A percentile compares a stretch with the other conserved stretches of the same genome.
phyloP scores from a whole-genome alignment of 495 filamentous ascomycete genomes.

The Letharia lupina region DNA sequence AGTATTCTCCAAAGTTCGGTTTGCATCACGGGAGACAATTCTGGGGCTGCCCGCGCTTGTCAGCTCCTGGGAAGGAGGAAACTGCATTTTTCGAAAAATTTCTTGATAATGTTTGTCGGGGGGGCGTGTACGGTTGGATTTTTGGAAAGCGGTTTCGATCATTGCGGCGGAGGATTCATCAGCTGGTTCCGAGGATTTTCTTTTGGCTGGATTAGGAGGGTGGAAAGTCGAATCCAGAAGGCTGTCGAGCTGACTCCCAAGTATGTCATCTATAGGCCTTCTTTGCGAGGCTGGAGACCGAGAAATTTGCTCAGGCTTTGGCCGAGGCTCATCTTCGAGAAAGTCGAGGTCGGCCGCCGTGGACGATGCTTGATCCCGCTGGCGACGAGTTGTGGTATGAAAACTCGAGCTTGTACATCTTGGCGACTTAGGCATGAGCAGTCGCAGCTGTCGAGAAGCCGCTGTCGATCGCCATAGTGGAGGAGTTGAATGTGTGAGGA shows the following conservation, averaged over 20 bases:
- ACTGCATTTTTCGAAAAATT: slow-evolving; percentile 11
- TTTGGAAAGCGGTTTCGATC: background rate
- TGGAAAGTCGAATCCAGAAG: background rate
- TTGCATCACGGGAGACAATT: background rate
- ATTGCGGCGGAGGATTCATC: slow-evolving; percentile 1
- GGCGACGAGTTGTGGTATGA: background rate
- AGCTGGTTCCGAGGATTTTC: background rate
- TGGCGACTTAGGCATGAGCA: background rate
- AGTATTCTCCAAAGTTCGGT: background rate
- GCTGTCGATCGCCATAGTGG: slow-evolving; percentile 6
- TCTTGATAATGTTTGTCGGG: background rate
- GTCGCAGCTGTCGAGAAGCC: background rate
- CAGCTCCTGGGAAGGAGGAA: background rate
- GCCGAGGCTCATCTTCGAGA: background rate
- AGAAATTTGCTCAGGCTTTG: background rate
- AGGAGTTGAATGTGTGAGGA: slow-evolving; percentile 26
- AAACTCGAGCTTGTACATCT: background rate
- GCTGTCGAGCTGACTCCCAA: slow-evolving; percentile 1
- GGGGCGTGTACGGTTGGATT: background rate
- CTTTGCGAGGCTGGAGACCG: background rate
- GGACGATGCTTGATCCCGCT: background rate
- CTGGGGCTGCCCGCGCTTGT: background rate
- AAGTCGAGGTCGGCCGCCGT: background rate
- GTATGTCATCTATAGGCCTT: background rate
- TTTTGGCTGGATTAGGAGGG: background rate